Evolutionary conservation across 768 basidiomycete species (phyloP).

Genomic region (Cystoderma amianthinum): DNA sequence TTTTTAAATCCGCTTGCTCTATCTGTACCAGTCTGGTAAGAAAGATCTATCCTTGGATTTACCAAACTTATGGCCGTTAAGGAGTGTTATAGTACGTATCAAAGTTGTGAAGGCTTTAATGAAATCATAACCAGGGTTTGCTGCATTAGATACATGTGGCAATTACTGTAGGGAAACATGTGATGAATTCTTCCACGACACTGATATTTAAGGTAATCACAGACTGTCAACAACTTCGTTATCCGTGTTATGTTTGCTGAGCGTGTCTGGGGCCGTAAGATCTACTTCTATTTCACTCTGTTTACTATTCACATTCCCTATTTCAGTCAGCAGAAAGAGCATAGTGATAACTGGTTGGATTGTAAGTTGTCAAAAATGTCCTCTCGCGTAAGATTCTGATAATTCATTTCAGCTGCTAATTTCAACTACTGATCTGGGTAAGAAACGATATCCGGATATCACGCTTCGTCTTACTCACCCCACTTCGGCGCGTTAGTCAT

Average conservation of each 20-base stretch:
- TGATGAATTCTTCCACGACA: too few species aligned
- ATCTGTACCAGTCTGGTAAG: conserved; percentile 40
- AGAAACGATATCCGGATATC: conserved; percentile 8
- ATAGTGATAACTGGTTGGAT: conserved; percentile 33
- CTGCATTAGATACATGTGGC: conserved; percentile 46
- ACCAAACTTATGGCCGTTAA: conserved; percentile 9
- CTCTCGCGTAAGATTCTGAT: too few species aligned
- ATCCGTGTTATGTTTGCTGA: conserved; percentile 45
- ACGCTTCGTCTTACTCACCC: too few species aligned
- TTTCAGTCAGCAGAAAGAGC: conserved; percentile 39
- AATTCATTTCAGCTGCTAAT: conserved; percentile 17
- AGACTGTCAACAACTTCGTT: conserved; percentile 44
- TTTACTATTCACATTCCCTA: too few species aligned
- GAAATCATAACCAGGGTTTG: not conserved
- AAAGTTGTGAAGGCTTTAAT: not conserved
- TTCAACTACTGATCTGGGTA: conserved; percentile 42
- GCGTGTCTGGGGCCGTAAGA: conserved; percentile 44
- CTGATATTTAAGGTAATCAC: too few species aligned
- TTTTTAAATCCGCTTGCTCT: conserved; percentile 42
- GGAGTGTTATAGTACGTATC: conserved; percentile 44
- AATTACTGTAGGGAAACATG: conserved; percentile 36
- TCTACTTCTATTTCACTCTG: too few species aligned
- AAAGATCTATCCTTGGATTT: conserved; percentile 2
- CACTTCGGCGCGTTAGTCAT: conserved; percentile 16
- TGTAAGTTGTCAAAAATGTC: conserved; percentile 35